Conservation (phyloP, 139 green algal genomes). For the Parachlorella kessleri region DNA sequence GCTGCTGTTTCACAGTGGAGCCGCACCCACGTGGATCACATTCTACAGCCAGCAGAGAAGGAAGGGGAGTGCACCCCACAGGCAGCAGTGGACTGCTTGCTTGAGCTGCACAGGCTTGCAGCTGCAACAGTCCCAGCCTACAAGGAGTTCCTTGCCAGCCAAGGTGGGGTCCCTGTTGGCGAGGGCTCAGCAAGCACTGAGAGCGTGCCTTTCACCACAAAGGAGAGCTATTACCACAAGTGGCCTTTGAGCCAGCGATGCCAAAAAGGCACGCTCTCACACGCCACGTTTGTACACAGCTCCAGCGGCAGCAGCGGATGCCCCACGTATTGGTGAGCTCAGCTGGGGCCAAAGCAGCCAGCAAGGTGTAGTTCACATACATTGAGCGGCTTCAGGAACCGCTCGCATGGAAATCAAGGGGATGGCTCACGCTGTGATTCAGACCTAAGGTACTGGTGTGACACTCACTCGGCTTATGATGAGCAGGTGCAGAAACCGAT, state of each 20-base stretch:
- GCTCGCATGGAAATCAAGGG: too few relatives aligned
- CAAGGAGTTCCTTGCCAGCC: background rate
- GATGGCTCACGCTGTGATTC: too few relatives aligned
- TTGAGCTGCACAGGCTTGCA: background rate
- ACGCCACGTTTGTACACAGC: slow-evolving; percentile 4
- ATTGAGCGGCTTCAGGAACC: too few relatives aligned
- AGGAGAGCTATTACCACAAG: slow-evolving; percentile 5
- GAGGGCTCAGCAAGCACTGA: too few relatives aligned
- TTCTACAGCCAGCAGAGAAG: too few relatives aligned
- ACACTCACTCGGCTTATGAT: too few relatives aligned
- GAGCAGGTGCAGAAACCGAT: background rate
- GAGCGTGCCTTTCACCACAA: background rate
- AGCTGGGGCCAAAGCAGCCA: too few relatives aligned
- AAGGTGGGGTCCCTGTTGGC: too few relatives aligned
- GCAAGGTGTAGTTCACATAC: too few relatives aligned
- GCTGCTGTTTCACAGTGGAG: background rate
- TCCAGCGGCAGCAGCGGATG: slow-evolving; percentile 1
- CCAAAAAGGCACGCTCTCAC: background rate
- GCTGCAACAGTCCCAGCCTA: background rate
- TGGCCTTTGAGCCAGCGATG: slow-evolving; percentile 3
- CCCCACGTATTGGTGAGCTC: slow-evolving; percentile 8
- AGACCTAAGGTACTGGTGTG: too few relatives aligned
- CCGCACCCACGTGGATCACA: background rate
- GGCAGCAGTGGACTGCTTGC: background rate
- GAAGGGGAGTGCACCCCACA: background rate